Evolutionary conservation across 305 asterid genomes (phyloP).

Genomic region (Fraxinus velutina): DNA sequence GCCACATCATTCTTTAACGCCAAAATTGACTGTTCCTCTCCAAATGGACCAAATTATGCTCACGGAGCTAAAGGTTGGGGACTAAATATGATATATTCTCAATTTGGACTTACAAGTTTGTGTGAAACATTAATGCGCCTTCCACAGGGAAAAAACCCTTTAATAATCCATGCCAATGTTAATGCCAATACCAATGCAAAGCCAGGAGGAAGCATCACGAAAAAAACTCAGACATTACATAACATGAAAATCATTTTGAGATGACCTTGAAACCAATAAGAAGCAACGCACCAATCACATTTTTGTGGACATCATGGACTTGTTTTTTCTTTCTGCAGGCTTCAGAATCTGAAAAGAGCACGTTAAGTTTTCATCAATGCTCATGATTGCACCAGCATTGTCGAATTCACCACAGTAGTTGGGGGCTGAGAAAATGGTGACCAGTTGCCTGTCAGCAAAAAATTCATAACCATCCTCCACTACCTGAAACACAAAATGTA

Average conservation of each 20-base stretch:
- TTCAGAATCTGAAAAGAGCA: slow-evolving; percentile 56
- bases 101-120: neutral
- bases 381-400: slow-evolving; percentile 59
- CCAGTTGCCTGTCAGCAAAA: slow-evolving; percentile 60
- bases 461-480: slow-evolving; percentile 61
- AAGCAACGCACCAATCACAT: slow-evolving; percentile 42
- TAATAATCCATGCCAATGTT: neutral
- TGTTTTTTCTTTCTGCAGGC: slow-evolving; percentile 57
- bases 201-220: neutral
- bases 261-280: slow-evolving; percentile 34
- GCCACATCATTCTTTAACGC: neutral
- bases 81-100: neutral
- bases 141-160: neutral
- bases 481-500: slow-evolving; percentile 35
- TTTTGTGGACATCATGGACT: slow-evolving; percentile 53
- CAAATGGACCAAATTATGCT: neutral
- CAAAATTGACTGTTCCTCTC: neutral
- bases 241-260: neutral
- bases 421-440: slow-evolving; percentile 49
- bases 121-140: neutral
- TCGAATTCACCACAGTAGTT: slow-evolving; percentile 55
- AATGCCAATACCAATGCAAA: slow-evolving; percentile 3
- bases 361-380: slow-evolving; percentile 44
- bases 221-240: neutral
- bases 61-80: neutral